A percentile compares a stretch with the other conserved stretches of the same genome.
These are phyloP conservation scores for Gelatoporia subvermispora DNA, from an alignment of 768 basidiomycete species.

Conservation along the genomic window DNA sequence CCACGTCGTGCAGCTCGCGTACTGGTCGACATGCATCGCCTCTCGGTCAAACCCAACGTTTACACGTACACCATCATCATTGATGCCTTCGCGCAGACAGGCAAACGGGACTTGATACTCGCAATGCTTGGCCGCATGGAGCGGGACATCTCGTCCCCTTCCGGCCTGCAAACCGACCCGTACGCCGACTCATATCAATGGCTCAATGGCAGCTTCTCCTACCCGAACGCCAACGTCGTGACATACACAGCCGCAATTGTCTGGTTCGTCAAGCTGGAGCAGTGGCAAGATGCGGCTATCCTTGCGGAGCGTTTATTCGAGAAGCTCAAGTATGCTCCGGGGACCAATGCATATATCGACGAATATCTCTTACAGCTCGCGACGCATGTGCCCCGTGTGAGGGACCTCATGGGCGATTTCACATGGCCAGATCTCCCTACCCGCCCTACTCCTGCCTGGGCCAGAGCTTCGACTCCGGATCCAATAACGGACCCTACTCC, in stretches of 20 bases:
- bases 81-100: constrained; percentile 38
- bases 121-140: constrained; percentile 41
- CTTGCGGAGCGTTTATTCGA: constrained; percentile 16
- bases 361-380: background rate
- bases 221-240: constrained; percentile 16
- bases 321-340: constrained; percentile 19
- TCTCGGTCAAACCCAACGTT: constrained; percentile 40
- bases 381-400: too few relatives aligned
- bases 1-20: constrained; percentile 33
- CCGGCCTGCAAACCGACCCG: too few relatives aligned
- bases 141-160: too few relatives aligned
- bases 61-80: constrained; percentile 50
- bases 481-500: too few relatives aligned
- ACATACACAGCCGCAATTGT: constrained; percentile 34
- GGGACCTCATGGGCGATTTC: too few relatives aligned
- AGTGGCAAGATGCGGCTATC: background rate
- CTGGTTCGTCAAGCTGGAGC: constrained; percentile 29
- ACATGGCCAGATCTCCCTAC: too few relatives aligned
- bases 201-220: background rate
- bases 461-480: too few relatives aligned
- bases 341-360: constrained; percentile 12
- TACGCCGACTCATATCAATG: too few relatives aligned
- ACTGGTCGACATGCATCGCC: constrained; percentile 46
- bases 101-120: constrained; percentile 32
- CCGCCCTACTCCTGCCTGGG: too few relatives aligned